These are phyloP conservation scores for Hemileccinum rubropunctum DNA, from an alignment of 768 basidiomycete genomes.

Conservation along the genomic window DNA sequence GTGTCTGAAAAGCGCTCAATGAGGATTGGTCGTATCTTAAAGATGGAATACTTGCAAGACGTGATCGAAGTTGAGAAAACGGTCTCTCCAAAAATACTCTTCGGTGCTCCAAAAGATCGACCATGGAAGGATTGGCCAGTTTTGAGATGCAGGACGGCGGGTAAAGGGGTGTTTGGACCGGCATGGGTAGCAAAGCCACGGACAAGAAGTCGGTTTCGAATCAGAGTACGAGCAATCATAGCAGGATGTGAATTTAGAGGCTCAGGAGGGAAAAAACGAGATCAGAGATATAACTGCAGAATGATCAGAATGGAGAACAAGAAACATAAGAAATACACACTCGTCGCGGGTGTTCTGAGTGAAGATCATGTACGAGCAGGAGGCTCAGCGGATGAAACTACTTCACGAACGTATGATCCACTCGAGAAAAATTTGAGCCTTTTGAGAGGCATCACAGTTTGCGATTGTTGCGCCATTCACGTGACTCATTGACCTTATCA, in stretches of 20 bases:
- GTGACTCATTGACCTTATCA: not conserved
- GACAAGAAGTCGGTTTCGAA: conserved; percentile 47
- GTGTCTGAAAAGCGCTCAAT: conserved; percentile 60
- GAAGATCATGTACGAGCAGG: conserved; percentile 68
- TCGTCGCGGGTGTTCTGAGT: conserved; percentile 88
- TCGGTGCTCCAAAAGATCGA: conserved; percentile 83
- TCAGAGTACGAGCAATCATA: conserved; percentile 59
- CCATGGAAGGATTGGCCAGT: conserved; percentile 92
- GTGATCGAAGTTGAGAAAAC: conserved; percentile 99
- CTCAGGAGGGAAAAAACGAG: conserved; percentile 77
- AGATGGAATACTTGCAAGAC: conserved; percentile 63
- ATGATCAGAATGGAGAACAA: conserved; percentile 20
- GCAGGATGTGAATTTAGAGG: conserved; percentile 27
- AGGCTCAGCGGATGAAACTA: not conserved
- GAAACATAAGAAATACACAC: conserved; percentile 40
- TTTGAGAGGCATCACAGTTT: conserved; percentile 12
- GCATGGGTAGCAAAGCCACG: conserved; percentile 71
- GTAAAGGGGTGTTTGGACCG: conserved; percentile 45
- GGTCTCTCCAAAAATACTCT: conserved; percentile 91
- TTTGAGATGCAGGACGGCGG: conserved; percentile 89
- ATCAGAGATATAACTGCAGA: conserved; percentile 79
- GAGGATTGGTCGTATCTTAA: conserved; percentile 2
- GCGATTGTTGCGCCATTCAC: conserved; percentile 13
- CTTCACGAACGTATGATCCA: too few relatives aligned
- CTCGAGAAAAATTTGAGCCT: not conserved